Conservation (phyloP, 2,329 filamentous ascomycete genomes). For the Emergomyces pasteurianus region DNA sequence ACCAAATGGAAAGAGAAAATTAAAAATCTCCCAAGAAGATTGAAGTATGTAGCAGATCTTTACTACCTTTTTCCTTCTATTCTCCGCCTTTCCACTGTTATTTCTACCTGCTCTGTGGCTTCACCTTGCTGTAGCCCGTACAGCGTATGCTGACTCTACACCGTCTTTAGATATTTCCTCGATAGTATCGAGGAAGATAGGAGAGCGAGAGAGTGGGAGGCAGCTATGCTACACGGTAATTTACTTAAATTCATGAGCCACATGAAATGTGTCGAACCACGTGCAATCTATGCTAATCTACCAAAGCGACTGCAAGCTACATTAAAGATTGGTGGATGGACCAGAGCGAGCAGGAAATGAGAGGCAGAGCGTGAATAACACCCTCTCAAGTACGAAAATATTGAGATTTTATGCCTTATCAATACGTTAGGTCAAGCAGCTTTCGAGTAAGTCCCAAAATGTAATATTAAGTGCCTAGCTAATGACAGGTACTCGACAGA, state of each 20-base stretch:
- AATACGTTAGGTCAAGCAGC: too few relatives aligned
- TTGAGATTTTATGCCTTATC: background rate
- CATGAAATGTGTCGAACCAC: background rate
- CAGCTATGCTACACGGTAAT: background rate
- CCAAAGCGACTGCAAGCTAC: background rate
- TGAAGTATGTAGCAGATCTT: background rate
- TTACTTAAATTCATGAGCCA: background rate
- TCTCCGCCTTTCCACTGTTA: background rate
- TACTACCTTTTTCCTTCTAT: background rate
- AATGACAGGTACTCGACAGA: background rate
- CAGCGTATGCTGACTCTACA: background rate
- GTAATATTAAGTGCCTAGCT: background rate
- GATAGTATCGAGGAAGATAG: background rate
- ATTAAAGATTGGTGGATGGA: background rate
- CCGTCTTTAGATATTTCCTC: background rate
- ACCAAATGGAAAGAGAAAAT: background rate
- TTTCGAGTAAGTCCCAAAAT: background rate
- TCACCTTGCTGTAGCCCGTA: background rate
- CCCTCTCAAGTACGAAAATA: background rate
- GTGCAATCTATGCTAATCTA: background rate
- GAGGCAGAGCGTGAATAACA: background rate
- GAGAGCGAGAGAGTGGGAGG: background rate
- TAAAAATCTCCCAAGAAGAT: background rate
- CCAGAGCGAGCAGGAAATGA: background rate
- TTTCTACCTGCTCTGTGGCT: background rate